Conservation (phyloP, 2,329 filamentous ascomycete species). For the Phaeosphaeriaceae sp. region DNA sequence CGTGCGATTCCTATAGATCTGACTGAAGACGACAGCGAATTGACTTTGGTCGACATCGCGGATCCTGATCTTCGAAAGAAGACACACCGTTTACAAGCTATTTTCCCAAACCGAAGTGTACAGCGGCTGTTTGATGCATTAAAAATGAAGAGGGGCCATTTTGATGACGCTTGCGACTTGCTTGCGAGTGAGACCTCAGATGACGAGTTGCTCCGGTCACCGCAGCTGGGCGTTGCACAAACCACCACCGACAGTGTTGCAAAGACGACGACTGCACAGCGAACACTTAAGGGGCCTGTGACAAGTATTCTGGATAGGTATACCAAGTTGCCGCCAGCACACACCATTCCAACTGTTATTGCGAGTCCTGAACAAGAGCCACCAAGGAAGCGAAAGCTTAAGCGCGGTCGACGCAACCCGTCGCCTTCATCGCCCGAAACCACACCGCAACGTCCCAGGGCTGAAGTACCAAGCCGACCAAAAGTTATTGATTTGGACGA, state of each 20-base stretch:
- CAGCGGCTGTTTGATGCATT: slow-evolving; percentile 59
- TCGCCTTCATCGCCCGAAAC: slow-evolving; percentile 30
- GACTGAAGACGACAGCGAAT: slow-evolving; percentile 18
- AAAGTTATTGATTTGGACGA: slow-evolving; percentile 30
- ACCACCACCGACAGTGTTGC: slow-evolving; percentile 17
- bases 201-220: slow-evolving; percentile 44
- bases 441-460: slow-evolving; percentile 26
- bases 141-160: slow-evolving; percentile 57
- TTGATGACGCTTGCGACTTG: slow-evolving; percentile 56
- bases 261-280: slow-evolving; percentile 59
- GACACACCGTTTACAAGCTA: slow-evolving; percentile 58
- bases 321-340: slow-evolving; percentile 30
- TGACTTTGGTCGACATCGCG: slow-evolving; percentile 36
- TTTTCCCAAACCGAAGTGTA: slow-evolving; percentile 58
- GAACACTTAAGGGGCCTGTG: slow-evolving; percentile 60
- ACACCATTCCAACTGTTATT: slow-evolving; percentile 18
- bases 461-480: slow-evolving; percentile 15
- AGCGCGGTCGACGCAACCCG: slow-evolving; percentile 56
- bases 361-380: slow-evolving; percentile 25
- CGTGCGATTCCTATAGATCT: slow-evolving; percentile 43
- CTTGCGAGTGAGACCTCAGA: slow-evolving; percentile 32
- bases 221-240: slow-evolving; percentile 29
- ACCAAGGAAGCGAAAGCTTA: slow-evolving; percentile 51
- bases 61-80: slow-evolving; percentile 59
- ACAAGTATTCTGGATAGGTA: slow-evolving; percentile 66